Base-by-base conservation (phyloP, 345 rosid species). In the Moringa oleifera region DNA sequence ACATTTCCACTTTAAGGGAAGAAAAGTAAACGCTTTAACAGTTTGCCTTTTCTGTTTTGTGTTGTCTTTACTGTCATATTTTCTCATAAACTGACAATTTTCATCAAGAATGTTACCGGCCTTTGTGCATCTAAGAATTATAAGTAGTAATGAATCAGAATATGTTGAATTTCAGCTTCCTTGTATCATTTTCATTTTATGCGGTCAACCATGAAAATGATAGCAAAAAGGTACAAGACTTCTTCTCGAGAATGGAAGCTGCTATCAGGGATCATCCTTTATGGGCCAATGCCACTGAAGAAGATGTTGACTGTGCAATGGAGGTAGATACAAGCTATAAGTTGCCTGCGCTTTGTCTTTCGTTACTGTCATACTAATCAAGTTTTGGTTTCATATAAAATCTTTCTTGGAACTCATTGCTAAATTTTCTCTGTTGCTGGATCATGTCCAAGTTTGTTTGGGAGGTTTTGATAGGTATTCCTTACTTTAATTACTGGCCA, bases 141-240 rank as follows among this genome's bases (percentile, higher is more conserved):
- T 15, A 41, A 41, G 1, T 41, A 11, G 6, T 41, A 7, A 41
- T 7, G 47, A 1, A 41, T 4, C 6, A 41, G 13, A 53, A 58
- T 13, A 18, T 63, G 59, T 57, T 66, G 47, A 41, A 18, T 73
- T 63, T 55, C 82, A 85, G 91, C 78, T 84, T 75, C 83, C 80
- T 81, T 3, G 80, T 82, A 23, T 84, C 86, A 0, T 83, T 78
- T 64, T 81, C 80, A 9, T 84, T 82, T 74, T 56, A 66, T 13
- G 20, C 77, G 23, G 28, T 80, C 20, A 85, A 78, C 61, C 78
- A 85, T 17, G 89, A 81, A 41, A 71, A 57, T 58, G 80, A 84
- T 68, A 77, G 78, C 46, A 80, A 87, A 58, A 81, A 62, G 67
- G 79, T 77, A 58, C 86, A 77, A 33, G 80, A 81, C 16, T 82